Evolutionary conservation across 2,329 filamentous ascomycete genomes (phyloP), one percentile per base, ranked within the genome.

Genomic region (Lizonia empirigonia): DNA sequence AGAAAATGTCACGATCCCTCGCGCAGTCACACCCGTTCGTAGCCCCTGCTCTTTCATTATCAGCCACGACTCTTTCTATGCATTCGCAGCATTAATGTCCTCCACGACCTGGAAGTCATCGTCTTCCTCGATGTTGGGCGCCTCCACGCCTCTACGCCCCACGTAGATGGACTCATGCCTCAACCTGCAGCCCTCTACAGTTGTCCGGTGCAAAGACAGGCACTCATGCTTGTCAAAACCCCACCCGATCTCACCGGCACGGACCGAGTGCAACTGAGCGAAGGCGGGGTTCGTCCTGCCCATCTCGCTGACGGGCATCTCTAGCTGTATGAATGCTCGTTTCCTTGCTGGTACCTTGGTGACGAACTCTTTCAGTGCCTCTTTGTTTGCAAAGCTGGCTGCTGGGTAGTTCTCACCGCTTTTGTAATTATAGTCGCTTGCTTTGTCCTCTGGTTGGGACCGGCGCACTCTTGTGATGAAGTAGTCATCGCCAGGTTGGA

Each of bases 231-330:
- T 24, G 15, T 59, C 54, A 5, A 53, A 36, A 0, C 45, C 54
- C 51, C 50, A 55, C 0, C 54, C 51, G 22, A 53, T 45, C 22
- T 55, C 34, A n/a, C 48, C 49, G 6, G 30, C n/a, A 1, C 32
- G 30, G 1, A 51, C 48, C 2, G 53, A 50, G 7, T 53, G 49
- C 5, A 45, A 24, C 7, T 13, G 12, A 3, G 48, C 48, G 5
- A 37, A 46, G 0, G 5, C 19, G 2, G 48, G 41, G 15, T 45
- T 45, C 1, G 9, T 10, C 2, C 34, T 10, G 5, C 3, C 4
- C 33, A 13, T 18, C 13, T n/a, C 4, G 6, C 5, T 7, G 10
- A 24, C 42, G 8, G 45, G 18, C 8, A 20, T 29, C 24, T 30
- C 19, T 12, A 15, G 7, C 34, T 36, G 19, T 6, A 44, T 33